A percentile compares a stretch with the other conserved stretches of the same genome.
phyloP scores from a whole-genome alignment of 805 yeast genomes.

The Clavispora vitiphila region DNA sequence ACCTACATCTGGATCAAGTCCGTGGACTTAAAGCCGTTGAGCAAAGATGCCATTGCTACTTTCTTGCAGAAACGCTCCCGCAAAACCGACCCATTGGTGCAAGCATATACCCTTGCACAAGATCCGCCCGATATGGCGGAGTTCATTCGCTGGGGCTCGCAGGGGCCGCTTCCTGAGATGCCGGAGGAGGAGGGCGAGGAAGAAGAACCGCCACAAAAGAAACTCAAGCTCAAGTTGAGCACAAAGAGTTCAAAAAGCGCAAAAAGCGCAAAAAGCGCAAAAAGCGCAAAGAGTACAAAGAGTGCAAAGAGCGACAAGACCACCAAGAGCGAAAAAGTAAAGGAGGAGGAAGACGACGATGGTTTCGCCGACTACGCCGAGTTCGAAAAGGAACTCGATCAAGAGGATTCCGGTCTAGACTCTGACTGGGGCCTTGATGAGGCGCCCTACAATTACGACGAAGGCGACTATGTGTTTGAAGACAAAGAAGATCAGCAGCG shows the following conservation, averaged over 20 bases:
- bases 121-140: constrained; percentile 39
- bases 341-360: neutral
- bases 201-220: constrained; percentile 24
- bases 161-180: constrained; percentile 40
- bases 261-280: constrained; percentile 6
- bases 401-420: constrained; percentile 8
- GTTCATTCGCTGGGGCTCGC: constrained; percentile 38
- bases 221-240: constrained; percentile 14
- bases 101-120: constrained; percentile 51
- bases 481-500: constrained; percentile 24
- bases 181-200: constrained; percentile 32
- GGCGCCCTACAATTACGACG: constrained; percentile 19
- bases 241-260: no score
- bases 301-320: constrained; percentile 12
- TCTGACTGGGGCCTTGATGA: constrained; percentile 44
- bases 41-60: constrained; percentile 36
- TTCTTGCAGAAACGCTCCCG: constrained; percentile 28
- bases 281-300: constrained; percentile 7
- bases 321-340: no score
- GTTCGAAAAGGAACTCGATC: constrained; percentile 2
- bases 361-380: constrained; percentile 3
- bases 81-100: constrained; percentile 40
- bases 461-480: constrained; percentile 35
- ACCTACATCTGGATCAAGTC: constrained; percentile 63
- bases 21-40: constrained; percentile 46